Base-by-base conservation (phyloP, 805 yeast genomes). In the Hanseniaspora clermontiae region DNA sequence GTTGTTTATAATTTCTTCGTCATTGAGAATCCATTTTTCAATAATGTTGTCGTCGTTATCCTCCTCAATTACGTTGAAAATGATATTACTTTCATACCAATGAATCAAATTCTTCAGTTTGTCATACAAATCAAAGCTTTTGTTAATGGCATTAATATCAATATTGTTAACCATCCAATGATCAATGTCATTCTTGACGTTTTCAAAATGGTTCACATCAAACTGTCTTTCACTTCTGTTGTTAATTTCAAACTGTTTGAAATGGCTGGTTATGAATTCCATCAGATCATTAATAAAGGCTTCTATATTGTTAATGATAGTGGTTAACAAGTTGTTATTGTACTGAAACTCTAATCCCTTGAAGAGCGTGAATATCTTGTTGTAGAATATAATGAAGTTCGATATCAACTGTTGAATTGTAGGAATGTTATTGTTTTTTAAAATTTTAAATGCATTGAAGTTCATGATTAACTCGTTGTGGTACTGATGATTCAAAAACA, bases 1-100 rank as follows among this genome's bases (percentile, higher is more conserved):
- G 29, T 46, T 46, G 38, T 32, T 46, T 7, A 34, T 46, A 3
- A 42, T 5, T 17, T 51, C 55, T 34, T 46, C 20, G n/a, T 46
- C 57, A 39, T 53, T 53, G 8, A 53, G 12, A 4, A 53, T n/a
- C 57, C 57, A 53, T 38, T 38, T 46, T 37, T 53, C 57, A 19
- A 45, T 38, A 3, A 53, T 37, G 31, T 42, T 24, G 9, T 53
- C 57, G 15, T 53, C 51, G 5, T 31, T 29, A 46, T 53, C 40
- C 9, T 43, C n/a, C 8, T 15, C 36, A n/a, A 11, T 53, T 15
- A 46, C 48, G 31, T 45, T 46, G 34, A 38, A 38, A 8, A 53
- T 38, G 10, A 53, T 31, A 24, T 24, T 37, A 11, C 38, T 34
- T 39, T 46, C 48, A 34, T 38, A 46, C 57, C 57, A 53, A 29